phyloP scores from a whole-genome alignment of 2,329 filamentous ascomycete genomes.

The Ceratocystis cacaofunesta region DNA sequence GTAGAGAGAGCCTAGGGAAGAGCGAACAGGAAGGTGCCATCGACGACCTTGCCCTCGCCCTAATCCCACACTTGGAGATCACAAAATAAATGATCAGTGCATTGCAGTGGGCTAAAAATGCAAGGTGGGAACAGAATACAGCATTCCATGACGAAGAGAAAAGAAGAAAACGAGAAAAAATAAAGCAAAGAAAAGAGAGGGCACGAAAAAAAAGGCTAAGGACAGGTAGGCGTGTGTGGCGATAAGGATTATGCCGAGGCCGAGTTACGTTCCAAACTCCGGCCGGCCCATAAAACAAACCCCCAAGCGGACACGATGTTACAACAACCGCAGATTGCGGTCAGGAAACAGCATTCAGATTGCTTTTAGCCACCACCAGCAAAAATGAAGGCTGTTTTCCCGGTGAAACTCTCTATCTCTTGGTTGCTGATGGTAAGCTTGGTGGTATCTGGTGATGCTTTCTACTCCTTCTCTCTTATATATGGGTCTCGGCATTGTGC shows the following conservation, averaged over 20 bases:
- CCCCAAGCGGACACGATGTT: neutral
- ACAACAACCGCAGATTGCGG: neutral
- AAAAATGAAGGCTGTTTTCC: too few species aligned
- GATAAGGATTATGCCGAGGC: neutral
- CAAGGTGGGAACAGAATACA: too few species aligned
- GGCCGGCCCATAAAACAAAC: neutral
- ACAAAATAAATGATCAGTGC: neutral
- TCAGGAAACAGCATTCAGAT: too few species aligned
- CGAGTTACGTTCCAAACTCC: neutral
- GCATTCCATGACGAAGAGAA: neutral
- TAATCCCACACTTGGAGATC: neutral
- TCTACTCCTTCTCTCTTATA: neutral
- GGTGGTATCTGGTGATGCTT: neutral
- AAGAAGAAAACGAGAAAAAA: neutral
- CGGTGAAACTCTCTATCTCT: neutral
- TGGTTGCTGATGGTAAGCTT: neutral
- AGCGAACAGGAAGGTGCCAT: neutral
- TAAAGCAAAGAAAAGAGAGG: neutral
- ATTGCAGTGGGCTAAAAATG: neutral
- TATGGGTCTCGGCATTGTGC: neutral
- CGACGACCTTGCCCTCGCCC: too few species aligned
- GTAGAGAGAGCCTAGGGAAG: neutral
- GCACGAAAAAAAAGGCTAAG: neutral
- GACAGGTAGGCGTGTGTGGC: neutral
- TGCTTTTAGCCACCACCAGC: too few species aligned